phyloP scores from a whole-genome alignment of 75 land plant genomes.

The Gnetum montanum region DNA sequence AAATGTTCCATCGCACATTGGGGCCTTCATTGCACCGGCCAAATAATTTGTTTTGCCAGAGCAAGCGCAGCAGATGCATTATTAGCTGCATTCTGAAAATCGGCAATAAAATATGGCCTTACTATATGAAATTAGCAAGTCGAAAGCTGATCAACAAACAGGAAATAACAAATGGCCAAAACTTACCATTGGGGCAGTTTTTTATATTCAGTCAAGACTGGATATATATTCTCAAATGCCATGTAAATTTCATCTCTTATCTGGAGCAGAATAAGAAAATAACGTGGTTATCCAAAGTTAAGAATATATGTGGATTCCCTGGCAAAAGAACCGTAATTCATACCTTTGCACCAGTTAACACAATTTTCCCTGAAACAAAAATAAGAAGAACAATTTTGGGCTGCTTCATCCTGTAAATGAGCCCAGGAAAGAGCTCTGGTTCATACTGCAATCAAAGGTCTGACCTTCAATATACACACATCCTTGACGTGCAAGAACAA shows the following conservation, averaged over 20 bases:
- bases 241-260: slow-evolving; percentile 48
- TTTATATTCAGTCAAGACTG: slow-evolving; percentile 46
- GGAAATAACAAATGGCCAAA: no score
- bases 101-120: no score
- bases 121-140: no score
- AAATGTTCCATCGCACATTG: no score
- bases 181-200: slow-evolving; percentile 40
- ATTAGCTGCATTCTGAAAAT: no score
- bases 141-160: no score
- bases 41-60: no score
- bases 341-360: slow-evolving; percentile 49
- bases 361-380: slow-evolving; percentile 49
- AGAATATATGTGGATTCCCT: neutral
- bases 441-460: slow-evolving; percentile 33
- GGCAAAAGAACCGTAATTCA: no score
- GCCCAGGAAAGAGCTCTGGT: slow-evolving; percentile 45
- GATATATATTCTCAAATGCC: slow-evolving; percentile 52
- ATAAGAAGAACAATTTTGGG: slow-evolving; percentile 49
- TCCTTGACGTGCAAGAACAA: neutral
- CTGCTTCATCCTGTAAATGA: slow-evolving; percentile 47
- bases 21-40: no score
- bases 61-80: no score
- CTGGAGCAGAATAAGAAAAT: slow-evolving; percentile 8
- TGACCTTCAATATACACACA: neutral
- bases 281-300: neutral